Evolutionary conservation across 306 rosid species (phyloP), one percentile per base, ranked within the genome.

Genomic region (Calophaca sinica): DNA sequence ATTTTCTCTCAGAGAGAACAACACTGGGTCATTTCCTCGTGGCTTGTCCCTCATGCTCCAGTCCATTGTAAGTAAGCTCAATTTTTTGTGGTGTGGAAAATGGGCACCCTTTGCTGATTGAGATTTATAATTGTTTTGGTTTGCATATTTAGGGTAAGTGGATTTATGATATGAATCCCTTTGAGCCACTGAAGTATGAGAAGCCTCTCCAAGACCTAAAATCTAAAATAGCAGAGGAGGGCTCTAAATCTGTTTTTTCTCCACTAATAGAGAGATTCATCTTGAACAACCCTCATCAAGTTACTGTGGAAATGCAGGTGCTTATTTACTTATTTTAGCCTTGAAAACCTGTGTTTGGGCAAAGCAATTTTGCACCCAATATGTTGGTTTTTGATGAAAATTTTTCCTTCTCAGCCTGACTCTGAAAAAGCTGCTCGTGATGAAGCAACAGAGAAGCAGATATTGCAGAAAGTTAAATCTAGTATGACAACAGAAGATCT

Each of bases 161-260:
- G 99, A 90, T 94, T 67, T 94, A 94, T 81, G 99, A 94, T 87
- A 70, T 94, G 97, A 84, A 94, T 89, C 99, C 99, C 75, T 90
- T 94, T 79, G 93, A 89, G 72, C 99, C 98, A 73, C 74, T 94
- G 64, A 94, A 92, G 85, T 94, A 92, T 54, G 99, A 94, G 88
- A 86, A 87, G 65, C 99, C 99, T 69, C 88, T 94, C 67, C 84
- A 79, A 83, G 97, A 83, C 71, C 88, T 94, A 73, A 94, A 94
- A 82, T 89, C 91, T 79, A 86, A 96, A 82, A 86, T 94, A 82
- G 92, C 84, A 72, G 75, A 85, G 50, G 96, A 94, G 84, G 99
- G 98, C 63, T 83, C 99, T 11, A 92, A 82, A 84, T 86, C 93
- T 32, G 96, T 92, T 66, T 94, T 94, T 79, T 92, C 96, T 75